Conservation (phyloP, 139 green algal genomes). For the Picochlorum sp. region DNA sequence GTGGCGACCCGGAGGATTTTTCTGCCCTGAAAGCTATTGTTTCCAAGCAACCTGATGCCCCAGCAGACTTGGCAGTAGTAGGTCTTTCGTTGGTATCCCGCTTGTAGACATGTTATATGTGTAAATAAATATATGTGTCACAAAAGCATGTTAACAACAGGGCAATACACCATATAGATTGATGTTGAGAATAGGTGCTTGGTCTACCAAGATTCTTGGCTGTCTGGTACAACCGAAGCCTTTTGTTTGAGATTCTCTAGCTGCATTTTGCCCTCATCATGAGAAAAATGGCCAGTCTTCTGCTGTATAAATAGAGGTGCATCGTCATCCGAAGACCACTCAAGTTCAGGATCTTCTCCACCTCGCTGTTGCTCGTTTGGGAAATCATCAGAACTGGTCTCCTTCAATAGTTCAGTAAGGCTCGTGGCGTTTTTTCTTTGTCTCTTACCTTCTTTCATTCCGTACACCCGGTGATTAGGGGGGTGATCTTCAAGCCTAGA, state of each 20-base stretch:
- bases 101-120: constrained; percentile 12
- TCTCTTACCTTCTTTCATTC: not conserved
- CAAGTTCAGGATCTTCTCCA: not conserved
- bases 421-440: not conserved
- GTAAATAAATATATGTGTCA: not conserved
- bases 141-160: too few relatives aligned
- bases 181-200: too few relatives aligned
- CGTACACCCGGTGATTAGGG: not conserved
- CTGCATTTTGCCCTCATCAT: too few relatives aligned
- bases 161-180: too few relatives aligned
- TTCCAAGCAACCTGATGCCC: constrained; percentile 15
- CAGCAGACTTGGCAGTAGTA: constrained; percentile 13
- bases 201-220: not conserved
- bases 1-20: constrained; percentile 55
- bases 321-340: constrained; percentile 3
- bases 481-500: not conserved
- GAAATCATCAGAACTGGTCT: too few relatives aligned
- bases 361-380: too few relatives aligned
- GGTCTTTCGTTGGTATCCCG: constrained; percentile 29
- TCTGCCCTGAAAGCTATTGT: constrained; percentile 52
- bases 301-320: not conserved
- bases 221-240: not conserved
- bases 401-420: too few relatives aligned
- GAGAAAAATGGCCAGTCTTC: too few relatives aligned
- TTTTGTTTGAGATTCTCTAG: too few relatives aligned